Percentiles rank a stretch among this genome's conserved stretches.
These are phyloP conservation scores for Aspergillus ibericus DNA, from an alignment of 2,329 filamentous ascomycete genomes.

Conservation along the genomic window DNA sequence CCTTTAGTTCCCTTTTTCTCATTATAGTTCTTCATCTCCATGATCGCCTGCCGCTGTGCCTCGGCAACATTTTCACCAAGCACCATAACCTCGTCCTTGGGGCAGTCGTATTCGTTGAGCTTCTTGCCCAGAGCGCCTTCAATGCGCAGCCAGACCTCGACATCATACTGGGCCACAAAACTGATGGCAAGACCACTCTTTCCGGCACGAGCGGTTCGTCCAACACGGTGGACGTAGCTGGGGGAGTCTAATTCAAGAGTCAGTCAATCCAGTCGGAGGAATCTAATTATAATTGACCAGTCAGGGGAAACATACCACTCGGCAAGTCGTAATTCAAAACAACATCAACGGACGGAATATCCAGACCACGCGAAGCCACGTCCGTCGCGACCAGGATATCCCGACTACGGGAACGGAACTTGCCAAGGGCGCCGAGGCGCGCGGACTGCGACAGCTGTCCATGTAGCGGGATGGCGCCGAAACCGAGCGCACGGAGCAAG, in stretches of 20 bases:
- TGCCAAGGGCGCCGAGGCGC: constrained; percentile 82
- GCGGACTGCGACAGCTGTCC: constrained; percentile 86
- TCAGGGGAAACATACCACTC: constrained; percentile 55
- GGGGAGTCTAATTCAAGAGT: constrained; percentile 50
- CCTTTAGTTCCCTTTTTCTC: constrained; percentile 62
- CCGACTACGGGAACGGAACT: constrained; percentile 78
- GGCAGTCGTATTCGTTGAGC: constrained; percentile 65
- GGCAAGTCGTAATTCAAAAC: constrained; percentile 86
- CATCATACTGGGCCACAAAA: constrained; percentile 84
- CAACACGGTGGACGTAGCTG: constrained; percentile 88
- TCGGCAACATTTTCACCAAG: constrained; percentile 76
- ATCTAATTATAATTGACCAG: background rate
- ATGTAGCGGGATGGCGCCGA: constrained; percentile 88
- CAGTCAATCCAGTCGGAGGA: background rate
- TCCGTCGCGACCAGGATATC: constrained; percentile 89
- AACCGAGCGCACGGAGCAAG: constrained; percentile 78
- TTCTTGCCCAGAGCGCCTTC: constrained; percentile 79
- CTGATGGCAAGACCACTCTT: constrained; percentile 79
- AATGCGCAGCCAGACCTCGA: constrained; percentile 77
- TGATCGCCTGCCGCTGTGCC: constrained; percentile 75
- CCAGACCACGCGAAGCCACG: constrained; percentile 87
- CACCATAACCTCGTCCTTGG: constrained; percentile 83
- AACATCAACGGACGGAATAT: constrained; percentile 87
- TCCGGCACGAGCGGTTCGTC: constrained; percentile 82
- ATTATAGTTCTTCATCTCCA: constrained; percentile 77